Evolutionary conservation across 2,329 filamentous ascomycete species (phyloP), one percentile per base, ranked within the genome.

Genomic region (Cladophialophora carrionii): DNA sequence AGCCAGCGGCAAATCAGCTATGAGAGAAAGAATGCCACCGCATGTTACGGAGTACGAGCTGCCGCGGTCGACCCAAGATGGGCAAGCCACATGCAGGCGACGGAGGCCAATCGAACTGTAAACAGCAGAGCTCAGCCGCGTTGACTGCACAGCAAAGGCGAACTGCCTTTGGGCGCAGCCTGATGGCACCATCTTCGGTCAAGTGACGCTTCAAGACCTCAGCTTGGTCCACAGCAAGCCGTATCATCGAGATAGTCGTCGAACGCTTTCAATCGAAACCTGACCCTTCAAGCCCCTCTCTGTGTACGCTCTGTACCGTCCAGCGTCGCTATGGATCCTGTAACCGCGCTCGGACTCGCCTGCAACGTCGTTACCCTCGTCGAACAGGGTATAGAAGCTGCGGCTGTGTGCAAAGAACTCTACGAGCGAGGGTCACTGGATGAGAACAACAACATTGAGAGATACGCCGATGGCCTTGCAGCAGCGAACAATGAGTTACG

Each of bases 301-400:
- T 4, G 22, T 55, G 12, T 34, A 10, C n/a, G 24, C n/a, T 34
- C 22, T 2, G n/a, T n/a, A 26, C 14, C 37, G 37, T 43, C 17
- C 24, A 53, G n/a, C 8, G 37, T 43, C 55, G 22, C 48, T 26
- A 63, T 63, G 54, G 61, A 66, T 8, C 59, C 64, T 17, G 14
- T 66, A 22, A 51, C 32, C 22, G 61, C 64, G 17, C 43, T 64
- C 17, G 17, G 46, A 4, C 52, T 67, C n/a, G 65, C 55, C 17
- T 65, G 65, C 65, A 67, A 67, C 48, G 53, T 67, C 49, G 17
- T 58, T 2, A 54, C 65, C 26, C 61, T 67, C 37, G 29, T 65
- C 24, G 62, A 65, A 54, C 62, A 61, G 32, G 62, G 29, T 12
- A 65, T 67, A 34, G 37, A 65, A 34, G 65, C 59, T 10, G 54